phyloP scores from a whole-genome alignment of 495 filamentous ascomycete genomes.

The Amphirosellinia nigrospora region DNA sequence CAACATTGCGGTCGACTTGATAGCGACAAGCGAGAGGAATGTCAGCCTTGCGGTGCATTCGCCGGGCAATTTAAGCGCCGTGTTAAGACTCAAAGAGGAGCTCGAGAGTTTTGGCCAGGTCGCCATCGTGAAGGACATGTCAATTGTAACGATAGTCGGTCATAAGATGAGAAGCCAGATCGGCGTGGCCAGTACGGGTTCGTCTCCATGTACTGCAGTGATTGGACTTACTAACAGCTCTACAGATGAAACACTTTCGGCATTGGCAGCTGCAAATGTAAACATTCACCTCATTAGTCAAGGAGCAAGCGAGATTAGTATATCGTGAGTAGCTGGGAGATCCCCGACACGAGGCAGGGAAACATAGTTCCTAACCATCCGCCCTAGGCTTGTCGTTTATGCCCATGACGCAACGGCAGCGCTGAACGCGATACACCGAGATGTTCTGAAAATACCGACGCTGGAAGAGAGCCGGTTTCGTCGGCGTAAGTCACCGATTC shows the following conservation, averaged over 20 bases:
- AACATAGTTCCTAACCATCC: conserved; percentile 3
- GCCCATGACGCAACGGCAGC: conserved; percentile 45
- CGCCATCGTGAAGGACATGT: conserved; percentile 40
- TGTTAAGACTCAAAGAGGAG: conserved; percentile 37
- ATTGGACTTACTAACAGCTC: conserved; percentile 20
- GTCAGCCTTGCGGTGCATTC: conserved; percentile 48
- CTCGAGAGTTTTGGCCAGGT: conserved; percentile 44
- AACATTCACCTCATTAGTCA: conserved; percentile 51
- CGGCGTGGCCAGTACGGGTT: conserved; percentile 44
- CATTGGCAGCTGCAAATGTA: conserved; percentile 45
- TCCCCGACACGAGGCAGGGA: neutral
- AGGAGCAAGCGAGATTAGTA: conserved; percentile 50
- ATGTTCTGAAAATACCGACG: conserved; percentile 50
- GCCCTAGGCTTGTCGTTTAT: conserved; percentile 43
- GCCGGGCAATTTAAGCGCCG: conserved; percentile 30
- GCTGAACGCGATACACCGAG: conserved; percentile 46
- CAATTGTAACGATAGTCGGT: conserved; percentile 49
- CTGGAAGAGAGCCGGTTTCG: conserved; percentile 40
- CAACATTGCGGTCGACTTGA: conserved; percentile 45
- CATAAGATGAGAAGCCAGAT: conserved; percentile 52
- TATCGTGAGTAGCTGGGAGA: conserved; percentile 39
- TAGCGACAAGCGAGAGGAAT: conserved; percentile 47
- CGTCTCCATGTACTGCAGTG: conserved; percentile 1
- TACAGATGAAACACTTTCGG: conserved; percentile 45
- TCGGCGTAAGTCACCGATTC: conserved; percentile 33